A percentile compares a stretch with the other conserved stretches of the same genome.
These are phyloP conservation scores for Fusarium dlaminii DNA, from an alignment of 2,329 filamentous ascomycete genomes.

Conservation along the genomic window DNA sequence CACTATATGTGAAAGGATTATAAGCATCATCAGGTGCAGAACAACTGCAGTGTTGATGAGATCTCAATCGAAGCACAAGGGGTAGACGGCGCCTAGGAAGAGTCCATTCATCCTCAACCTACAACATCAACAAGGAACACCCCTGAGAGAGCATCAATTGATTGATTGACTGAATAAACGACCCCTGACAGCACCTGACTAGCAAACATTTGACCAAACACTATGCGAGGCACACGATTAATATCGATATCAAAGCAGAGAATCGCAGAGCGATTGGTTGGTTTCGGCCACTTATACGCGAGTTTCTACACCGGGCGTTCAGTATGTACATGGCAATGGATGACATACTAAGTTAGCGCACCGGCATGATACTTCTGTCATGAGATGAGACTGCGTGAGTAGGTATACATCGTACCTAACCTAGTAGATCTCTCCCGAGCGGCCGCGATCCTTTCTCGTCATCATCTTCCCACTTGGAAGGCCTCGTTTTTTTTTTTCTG, in stretches of 20 bases:
- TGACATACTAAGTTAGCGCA: slow-evolving; percentile 4
- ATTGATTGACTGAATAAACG: not conserved
- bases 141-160: slow-evolving; percentile 2
- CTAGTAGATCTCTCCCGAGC: slow-evolving; percentile 9
- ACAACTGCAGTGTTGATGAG: slow-evolving; percentile 34
- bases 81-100: slow-evolving; percentile 25
- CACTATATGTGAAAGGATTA: not conserved
- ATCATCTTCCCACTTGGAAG: slow-evolving; percentile 29
- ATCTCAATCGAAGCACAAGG: slow-evolving; percentile 41
- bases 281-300: slow-evolving; percentile 11
- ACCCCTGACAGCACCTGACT: slow-evolving; percentile 37
- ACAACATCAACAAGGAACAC: slow-evolving; percentile 15
- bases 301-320: slow-evolving; percentile 18
- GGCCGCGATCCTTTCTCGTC: slow-evolving; percentile 26
- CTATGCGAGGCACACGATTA: not conserved
- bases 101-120: not conserved
- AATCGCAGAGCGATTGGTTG: slow-evolving; percentile 33
- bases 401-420: not conserved
- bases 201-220: slow-evolving; percentile 38
- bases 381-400: slow-evolving; percentile 14
- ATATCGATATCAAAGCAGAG: slow-evolving; percentile 5
- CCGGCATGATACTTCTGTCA: slow-evolving; percentile 31
- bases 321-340: slow-evolving; percentile 2
- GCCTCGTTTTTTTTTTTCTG: slow-evolving; percentile 26
- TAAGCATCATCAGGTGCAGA: not conserved